Evolutionary conservation across 2,329 filamentous ascomycete genomes (phyloP), one percentile per base, ranked within the genome.

Genomic region (Beauveria australis): DNA sequence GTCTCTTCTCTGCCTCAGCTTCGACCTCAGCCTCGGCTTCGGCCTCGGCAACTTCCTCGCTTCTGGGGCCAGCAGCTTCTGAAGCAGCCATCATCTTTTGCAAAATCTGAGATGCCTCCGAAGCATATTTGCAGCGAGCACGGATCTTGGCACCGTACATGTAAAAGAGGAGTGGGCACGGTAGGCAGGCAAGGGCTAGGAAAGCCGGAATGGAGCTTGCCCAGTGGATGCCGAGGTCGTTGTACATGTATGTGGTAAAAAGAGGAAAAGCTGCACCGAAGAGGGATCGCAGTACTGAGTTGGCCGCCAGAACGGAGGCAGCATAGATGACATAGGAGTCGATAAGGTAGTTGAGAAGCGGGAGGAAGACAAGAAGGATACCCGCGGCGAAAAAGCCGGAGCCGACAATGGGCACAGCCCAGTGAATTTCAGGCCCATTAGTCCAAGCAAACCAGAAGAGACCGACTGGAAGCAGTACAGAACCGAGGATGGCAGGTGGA

Each of bases 91-190:
- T 33, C 49, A 60, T 60, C 51, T 60, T 70, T 64, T 74, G 71
- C 73, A 88, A 78, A 62, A 88, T 82, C 12, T 77, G 78, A 33
- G 86, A 85, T 7, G 88, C 83, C 72, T 90, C 81, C 10, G 83
- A 80, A 6, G 88, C 84, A 68, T 82, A 92, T 75, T 87, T 86
- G 79, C 88, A 91, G 68, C 79, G 82, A 70, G 79, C 75, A 24
- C 89, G 80, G 66, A 92, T 88, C 10, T 57, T 55, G 41, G 68
- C 30, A 64, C 89, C 89, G 70, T 90, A 91, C 66, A 81, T 85
- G 75, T 89, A 89, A 73, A 93, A 90, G 18, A 93, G 71, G 72
- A 89, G 88, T 0, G 89, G 89, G 68, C 89, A 87, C 0, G 89
- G 88, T 19, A 91, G 76, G 72, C 89, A 92, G 12, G 79, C 81